Percentiles rank a stretch among this genome's conserved stretches.
Evolutionary conservation across 2,329 filamentous ascomycete species (phyloP).

Genomic region (Fusarium veterinarium): DNA sequence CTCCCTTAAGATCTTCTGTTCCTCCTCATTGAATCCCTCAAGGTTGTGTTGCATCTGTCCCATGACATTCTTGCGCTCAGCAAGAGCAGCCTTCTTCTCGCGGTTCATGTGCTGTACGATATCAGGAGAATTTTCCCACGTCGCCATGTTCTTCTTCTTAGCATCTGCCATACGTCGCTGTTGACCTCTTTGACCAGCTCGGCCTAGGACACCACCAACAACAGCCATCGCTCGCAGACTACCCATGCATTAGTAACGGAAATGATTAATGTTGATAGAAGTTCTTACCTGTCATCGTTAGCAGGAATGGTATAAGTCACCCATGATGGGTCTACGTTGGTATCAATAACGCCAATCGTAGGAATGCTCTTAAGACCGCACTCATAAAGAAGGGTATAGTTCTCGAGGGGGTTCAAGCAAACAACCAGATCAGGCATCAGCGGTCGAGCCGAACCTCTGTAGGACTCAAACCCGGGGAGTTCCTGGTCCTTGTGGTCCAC

Average conservation of each 20-base stretch:
- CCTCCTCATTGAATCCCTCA: conserved; percentile 53
- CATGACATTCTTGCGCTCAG: conserved; percentile 52
- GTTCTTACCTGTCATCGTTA: conserved; percentile 87
- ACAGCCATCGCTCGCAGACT: conserved; percentile 85
- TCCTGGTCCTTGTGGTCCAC: conserved; percentile 78
- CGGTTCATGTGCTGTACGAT: conserved; percentile 54
- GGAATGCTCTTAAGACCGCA: conserved; percentile 89
- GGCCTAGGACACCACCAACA: conserved; percentile 85
- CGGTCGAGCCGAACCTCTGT: conserved; percentile 71
- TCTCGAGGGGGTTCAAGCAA: conserved; percentile 92
- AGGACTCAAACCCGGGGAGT: conserved; percentile 71
- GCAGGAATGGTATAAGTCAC: conserved; percentile 97
- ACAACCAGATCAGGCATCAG: conserved; percentile 91
- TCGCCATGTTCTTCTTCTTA: conserved; percentile 64
- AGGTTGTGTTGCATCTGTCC: conserved; percentile 51
- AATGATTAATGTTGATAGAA: not conserved
- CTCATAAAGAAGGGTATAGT: conserved; percentile 90
- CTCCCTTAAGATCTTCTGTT: conserved; percentile 49
- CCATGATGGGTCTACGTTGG: conserved; percentile 90
- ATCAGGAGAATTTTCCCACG: conserved; percentile 66
- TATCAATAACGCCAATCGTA: conserved; percentile 95
- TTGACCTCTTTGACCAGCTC: conserved; percentile 84
- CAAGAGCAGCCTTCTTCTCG: conserved; percentile 46
- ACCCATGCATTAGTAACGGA: conserved; percentile 38
- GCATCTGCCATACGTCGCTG: conserved; percentile 73